Base-by-base conservation (phyloP, 306 rosid genomes). In the Fagus sylvatica region DNA sequence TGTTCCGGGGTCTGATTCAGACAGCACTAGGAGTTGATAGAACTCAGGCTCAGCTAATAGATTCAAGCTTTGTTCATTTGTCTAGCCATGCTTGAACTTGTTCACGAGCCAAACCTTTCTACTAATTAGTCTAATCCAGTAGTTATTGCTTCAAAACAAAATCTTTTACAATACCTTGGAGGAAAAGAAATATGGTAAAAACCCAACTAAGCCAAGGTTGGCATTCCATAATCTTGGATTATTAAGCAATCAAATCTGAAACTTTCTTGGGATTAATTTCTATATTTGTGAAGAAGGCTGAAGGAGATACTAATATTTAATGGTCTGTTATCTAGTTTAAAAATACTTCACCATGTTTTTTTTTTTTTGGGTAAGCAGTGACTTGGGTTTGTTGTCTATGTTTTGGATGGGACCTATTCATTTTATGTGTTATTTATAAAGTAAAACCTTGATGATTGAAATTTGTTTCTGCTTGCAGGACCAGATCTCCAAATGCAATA, bases 401-500 rank as follows among this genome's bases (percentile, higher is more conserved):
- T 57, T 57, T 22, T 57, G 34, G 64, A 5, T 57, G 12, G 33
- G 34, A 28, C 64, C 64, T 22, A 10, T 56, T 28, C 4, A 36
- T 15, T 36, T 37, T 64, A 16, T 64, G 69, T 41, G 46, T 64
- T 40, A 7, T 70, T 19, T 70, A 70, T 59, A 2, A 16, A 49
- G 43, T 72, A 30, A 32, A 37, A 72, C 9, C 28, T 65, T 61
- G n/a, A 51, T 78, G 48, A 67, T 69, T 70, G 48, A 49, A 69
- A 39, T 64, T 60, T 34, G 54, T 19, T 54, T 71, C 53, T 83
- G 77, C 43, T 74, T 75, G 77, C 88, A 93, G 98, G 85, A 81
- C 69, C 85, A 84, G 49, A 86, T 89, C 83, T 80, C 77, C 36
- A 68, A 79, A 74, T 92, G 88, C 48, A 87, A 85, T 78, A 69